These are phyloP conservation scores for Fremontodendron californicum DNA, from an alignment of 345 rosid genomes.

Conservation along the genomic window DNA sequence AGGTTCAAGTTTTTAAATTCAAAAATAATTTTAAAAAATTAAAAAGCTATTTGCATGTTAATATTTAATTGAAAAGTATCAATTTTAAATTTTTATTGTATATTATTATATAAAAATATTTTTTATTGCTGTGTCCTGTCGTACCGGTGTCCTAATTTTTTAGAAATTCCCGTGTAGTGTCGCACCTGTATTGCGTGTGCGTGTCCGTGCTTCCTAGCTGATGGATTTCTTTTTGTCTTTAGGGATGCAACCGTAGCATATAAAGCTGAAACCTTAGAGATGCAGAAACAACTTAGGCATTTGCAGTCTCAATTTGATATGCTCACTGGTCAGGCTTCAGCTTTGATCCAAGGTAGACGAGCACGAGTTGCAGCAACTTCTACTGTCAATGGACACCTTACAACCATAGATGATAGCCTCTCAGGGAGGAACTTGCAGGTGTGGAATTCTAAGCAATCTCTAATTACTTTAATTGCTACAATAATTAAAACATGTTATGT, in stretches of 20 bases:
- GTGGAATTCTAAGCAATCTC: neutral
- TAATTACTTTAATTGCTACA: neutral
- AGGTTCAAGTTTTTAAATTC: no score
- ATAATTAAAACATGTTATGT: neutral
- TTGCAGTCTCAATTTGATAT: conserved; percentile 80
- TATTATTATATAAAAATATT: no score
- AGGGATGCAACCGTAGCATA: conserved; percentile 85
- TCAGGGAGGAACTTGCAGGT: conserved; percentile 80
- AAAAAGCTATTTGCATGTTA: no score
- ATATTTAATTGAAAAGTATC: no score
- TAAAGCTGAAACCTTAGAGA: conserved; percentile 70
- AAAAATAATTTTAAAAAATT: no score
- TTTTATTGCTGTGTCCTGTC: no score
- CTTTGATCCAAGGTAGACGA: conserved; percentile 84
- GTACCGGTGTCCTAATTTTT: no score
- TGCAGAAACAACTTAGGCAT: conserved; percentile 80
- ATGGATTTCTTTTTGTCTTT: conserved; percentile 17
- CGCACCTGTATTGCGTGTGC: no score
- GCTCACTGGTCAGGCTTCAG: conserved; percentile 73
- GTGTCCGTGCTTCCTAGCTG: no score
- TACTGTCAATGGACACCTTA: conserved; percentile 70
- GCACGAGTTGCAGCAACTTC: conserved; percentile 90
- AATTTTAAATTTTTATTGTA: no score
- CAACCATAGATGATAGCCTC: conserved; percentile 69
- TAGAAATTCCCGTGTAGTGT: no score